Conservation (phyloP, 2,329 filamentous ascomycete genomes). For the Rhinocladiella similis region DNA sequence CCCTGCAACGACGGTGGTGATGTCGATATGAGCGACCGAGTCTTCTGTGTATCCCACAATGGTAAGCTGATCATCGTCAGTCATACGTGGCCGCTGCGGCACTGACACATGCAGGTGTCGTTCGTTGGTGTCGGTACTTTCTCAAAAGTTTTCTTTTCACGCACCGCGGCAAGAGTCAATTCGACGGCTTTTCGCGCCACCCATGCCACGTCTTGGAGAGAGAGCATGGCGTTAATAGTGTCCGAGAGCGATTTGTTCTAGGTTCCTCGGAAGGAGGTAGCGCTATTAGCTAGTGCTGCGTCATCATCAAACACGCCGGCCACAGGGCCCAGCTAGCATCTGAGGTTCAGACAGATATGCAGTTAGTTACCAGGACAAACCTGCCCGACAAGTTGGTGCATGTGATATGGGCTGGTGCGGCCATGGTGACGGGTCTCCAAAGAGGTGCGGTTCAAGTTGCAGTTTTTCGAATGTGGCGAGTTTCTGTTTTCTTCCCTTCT, state of each 20-base stretch:
- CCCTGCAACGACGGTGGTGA: constrained; percentile 69
- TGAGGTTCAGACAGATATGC: not conserved
- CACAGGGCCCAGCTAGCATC: not conserved
- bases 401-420: constrained; percentile 66
- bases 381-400: constrained; percentile 67
- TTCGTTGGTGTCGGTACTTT: too few relatives aligned
- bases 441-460: too few relatives aligned
- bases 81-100: too few relatives aligned
- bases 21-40: constrained; percentile 62
- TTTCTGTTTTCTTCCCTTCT: too few relatives aligned
- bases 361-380: constrained; percentile 63
- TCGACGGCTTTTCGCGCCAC: not conserved
- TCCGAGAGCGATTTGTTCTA: constrained; percentile 76
- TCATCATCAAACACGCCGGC: too few relatives aligned
- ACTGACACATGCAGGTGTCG: too few relatives aligned
- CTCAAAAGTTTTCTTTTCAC: too few relatives aligned
- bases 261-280: not conserved
- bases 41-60: constrained; percentile 45
- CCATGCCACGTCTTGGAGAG: constrained; percentile 66
- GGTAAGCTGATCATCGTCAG: not conserved
- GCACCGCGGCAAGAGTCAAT: not conserved
- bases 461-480: too few relatives aligned
- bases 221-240: constrained; percentile 65
- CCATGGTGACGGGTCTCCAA: too few relatives aligned
- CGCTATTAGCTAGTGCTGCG: too few relatives aligned